Conservation (phyloP, 179 eudicot species). For the Silene coronaria region DNA sequence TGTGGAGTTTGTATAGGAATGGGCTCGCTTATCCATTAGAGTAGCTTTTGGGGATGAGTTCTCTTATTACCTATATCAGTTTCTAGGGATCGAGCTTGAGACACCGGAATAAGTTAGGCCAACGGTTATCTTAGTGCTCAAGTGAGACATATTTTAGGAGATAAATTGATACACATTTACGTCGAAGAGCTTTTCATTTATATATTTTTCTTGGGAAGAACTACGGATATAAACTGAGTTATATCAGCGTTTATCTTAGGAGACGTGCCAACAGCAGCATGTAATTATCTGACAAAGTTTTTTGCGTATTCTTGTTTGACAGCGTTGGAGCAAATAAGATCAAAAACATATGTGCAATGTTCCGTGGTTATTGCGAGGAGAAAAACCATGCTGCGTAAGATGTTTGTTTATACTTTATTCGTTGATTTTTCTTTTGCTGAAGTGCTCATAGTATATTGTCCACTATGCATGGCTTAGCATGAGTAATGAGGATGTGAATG, state of each 20-base stretch:
- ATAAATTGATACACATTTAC: not conserved
- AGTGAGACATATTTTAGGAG: not conserved
- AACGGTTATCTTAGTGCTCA: not conserved
- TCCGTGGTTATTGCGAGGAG: constrained; percentile 41
- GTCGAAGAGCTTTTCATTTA: not conserved
- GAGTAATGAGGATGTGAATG: not conserved
- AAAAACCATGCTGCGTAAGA: constrained; percentile 46
- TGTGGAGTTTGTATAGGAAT: no score
- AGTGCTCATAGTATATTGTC: not conserved
- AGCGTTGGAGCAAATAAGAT: constrained; percentile 55
- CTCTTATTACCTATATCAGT: no score
- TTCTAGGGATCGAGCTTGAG: not conserved
- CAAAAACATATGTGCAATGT: constrained; percentile 34
- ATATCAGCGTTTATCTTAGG: no score
- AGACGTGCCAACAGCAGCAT: not conserved
- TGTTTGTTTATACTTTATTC: not conserved
- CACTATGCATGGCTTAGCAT: not conserved
- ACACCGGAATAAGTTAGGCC: not conserved
- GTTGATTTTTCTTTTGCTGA: not conserved
- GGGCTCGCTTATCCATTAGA: no score
- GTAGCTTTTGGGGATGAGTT: no score
- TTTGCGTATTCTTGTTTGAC: constrained; percentile 10
- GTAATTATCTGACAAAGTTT: not conserved
- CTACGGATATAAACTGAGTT: not conserved
- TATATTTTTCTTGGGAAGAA: no score